Conservation (phyloP, 2,329 filamentous ascomycete species). For the Huntiella savannae region DNA sequence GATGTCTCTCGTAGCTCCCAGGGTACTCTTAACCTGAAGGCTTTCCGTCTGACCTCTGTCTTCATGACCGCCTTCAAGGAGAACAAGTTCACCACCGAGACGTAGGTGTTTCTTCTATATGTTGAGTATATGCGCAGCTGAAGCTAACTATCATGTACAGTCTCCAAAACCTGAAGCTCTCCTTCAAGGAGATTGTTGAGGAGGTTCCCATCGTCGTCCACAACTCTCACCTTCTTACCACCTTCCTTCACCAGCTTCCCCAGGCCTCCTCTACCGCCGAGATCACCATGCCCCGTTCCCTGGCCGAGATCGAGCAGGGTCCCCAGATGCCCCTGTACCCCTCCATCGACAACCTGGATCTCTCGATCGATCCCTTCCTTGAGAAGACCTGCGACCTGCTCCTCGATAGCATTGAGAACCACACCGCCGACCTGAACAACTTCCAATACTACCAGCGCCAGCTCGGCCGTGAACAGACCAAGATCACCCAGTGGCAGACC, state of each 20-base stretch:
- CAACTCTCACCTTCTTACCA: conserved; percentile 93
- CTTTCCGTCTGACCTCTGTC: conserved; percentile 69
- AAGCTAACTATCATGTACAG: conserved; percentile 25
- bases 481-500: conserved; percentile 89
- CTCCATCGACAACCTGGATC: conserved; percentile 74
- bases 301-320: conserved; percentile 56
- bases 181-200: conserved; percentile 81
- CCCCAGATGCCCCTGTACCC: conserved; percentile 54
- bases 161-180: conserved; percentile 82
- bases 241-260: conserved; percentile 85
- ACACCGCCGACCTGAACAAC: conserved; percentile 98
- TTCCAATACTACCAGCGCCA: conserved; percentile 93
- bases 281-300: conserved; percentile 57
- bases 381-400: conserved; percentile 96
- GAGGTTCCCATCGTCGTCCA: conserved; percentile 81
- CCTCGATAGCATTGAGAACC: conserved; percentile 88
- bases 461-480: conserved; percentile 79
- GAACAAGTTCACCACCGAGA: conserved; percentile 92
- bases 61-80: conserved; percentile 93
- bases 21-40: conserved; percentile 72
- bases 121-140: neutral
- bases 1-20: conserved; percentile 91
- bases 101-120: conserved; percentile 32
- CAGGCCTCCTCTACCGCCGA: conserved; percentile 33
- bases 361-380: conserved; percentile 90